Conservation (phyloP, 768 basidiomycete species). For the Trametes cubensis region DNA sequence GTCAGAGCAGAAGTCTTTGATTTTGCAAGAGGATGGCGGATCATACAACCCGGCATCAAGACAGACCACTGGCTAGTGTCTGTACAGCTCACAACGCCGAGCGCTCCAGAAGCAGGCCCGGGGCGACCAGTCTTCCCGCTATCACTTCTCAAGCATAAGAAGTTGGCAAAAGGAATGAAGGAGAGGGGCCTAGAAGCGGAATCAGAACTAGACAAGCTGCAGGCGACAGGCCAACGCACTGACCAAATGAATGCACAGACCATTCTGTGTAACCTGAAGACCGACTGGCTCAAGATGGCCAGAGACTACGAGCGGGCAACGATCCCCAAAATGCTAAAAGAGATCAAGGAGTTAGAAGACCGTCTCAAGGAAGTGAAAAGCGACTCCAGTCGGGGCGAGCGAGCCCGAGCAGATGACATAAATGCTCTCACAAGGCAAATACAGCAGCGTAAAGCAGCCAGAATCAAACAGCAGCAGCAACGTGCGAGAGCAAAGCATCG, state of each 20-base stretch:
- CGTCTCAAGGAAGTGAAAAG: background rate
- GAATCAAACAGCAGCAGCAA: background rate
- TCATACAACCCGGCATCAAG: background rate
- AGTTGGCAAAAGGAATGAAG: background rate
- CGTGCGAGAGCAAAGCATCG: background rate
- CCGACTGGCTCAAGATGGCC: background rate
- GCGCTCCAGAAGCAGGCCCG: background rate
- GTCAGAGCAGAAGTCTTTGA: background rate
- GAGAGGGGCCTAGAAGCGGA: background rate
- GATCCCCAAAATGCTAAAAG: background rate
- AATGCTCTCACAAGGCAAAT: background rate
- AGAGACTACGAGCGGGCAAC: background rate
- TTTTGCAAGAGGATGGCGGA: background rate
- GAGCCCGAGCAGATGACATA: background rate
- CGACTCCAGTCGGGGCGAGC: background rate
- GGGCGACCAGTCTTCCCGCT: conserved; percentile 1
- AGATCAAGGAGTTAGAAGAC: background rate
- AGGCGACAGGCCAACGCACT: background rate
- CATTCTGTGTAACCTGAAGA: background rate
- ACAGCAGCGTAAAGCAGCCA: too few relatives aligned
- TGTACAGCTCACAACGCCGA: background rate
- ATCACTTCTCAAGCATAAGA: background rate
- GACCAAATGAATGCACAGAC: background rate
- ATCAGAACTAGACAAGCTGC: background rate
- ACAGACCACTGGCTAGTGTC: background rate